Base-by-base conservation (phyloP, 495 filamentous ascomycete genomes). In the Xylaria flabelliformis region DNA sequence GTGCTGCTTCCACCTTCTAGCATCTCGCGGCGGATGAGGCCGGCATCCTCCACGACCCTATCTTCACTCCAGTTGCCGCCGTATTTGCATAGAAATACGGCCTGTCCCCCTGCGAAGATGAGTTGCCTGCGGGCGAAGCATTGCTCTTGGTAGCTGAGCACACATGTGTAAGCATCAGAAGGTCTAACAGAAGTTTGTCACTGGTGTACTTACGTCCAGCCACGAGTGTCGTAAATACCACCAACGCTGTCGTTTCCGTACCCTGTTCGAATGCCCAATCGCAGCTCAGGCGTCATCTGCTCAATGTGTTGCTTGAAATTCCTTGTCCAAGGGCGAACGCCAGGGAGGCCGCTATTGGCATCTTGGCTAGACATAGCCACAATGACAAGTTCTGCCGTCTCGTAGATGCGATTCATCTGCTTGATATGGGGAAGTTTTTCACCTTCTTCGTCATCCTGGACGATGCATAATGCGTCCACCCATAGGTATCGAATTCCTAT, bases 391-490 rank as follows among this genome's bases (percentile, higher is more conserved):
- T 73, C 50, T 8, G 80, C 74, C 24, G 75, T 69, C 32, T 65
- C 56, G 69, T 82, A 82, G 17, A 82, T 77, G 4, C 53, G 41
- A 15, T 76, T 74, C 80, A 82, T 79, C 15, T 66, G 48, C 10
- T 39, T 58, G 32, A 79, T 75, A 29, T 78, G 70, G 21, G 39
- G 44, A 39, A 63, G 42, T 62, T 79, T 72, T n/a, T 56, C 69
- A 9, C 46, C 64, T 41, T 65, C 69, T n/a, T 69, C 58, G 7
- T 74, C 71, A 55, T 81, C 76, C 67, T 82, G 78, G 15, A 78
- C 44, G 39, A 82, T 80, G 70, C 80, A 82, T 15, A 80, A 62
- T 3, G 62, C 72, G 55, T 81, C 79, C 8, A 81, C 73, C 79
- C 79, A 81, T 26, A 81, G 68, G 61, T 78, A 78, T 19, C 46